phyloP scores from a whole-genome alignment of 192 early-diverging fungal genomes.

The Entomortierella beljakovae region DNA sequence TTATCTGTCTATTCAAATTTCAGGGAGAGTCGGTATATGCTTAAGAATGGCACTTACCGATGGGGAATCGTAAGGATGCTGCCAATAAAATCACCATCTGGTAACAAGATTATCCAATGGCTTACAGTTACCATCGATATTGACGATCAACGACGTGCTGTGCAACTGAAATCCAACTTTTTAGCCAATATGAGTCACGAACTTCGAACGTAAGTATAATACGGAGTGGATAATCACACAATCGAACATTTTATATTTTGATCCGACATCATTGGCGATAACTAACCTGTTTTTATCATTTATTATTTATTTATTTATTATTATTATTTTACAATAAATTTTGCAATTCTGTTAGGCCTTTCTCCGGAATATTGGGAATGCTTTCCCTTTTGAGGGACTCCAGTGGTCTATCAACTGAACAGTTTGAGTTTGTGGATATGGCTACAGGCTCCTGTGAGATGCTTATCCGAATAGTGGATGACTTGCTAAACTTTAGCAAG shows the following conservation, averaged over 20 bases:
- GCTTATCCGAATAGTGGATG: conserved; percentile 62
- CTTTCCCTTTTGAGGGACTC: conserved; percentile 58
- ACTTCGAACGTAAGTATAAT: conserved; percentile 66
- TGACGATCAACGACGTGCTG: conserved; percentile 54
- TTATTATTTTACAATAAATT: not conserved
- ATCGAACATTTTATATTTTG: too few species aligned
- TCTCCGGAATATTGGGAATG: conserved; percentile 64
- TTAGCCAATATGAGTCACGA: conserved; percentile 86
- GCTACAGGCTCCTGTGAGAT: conserved; percentile 63
- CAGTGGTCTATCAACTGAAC: conserved; percentile 53
- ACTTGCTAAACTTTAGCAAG: conserved; percentile 61
- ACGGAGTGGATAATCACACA: not conserved
- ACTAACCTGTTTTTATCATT: not conserved
- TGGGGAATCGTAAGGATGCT: conserved; percentile 48
- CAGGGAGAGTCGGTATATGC: conserved; percentile 50
- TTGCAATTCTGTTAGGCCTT: conserved; percentile 21
- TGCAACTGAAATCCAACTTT: conserved; percentile 67
- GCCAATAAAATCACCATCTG: conserved; percentile 31
- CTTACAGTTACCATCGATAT: conserved; percentile 51
- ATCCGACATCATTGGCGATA: not conserved
- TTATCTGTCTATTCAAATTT: not conserved
- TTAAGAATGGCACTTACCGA: conserved; percentile 36
- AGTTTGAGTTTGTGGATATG: conserved; percentile 62
- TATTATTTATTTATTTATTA: not conserved
- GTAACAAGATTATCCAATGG: conserved; percentile 47